Percentiles rank a stretch among this genome's conserved stretches.
Evolutionary conservation across 345 rosid genomes (phyloP).

Genomic region (Lepidium sativum): DNA sequence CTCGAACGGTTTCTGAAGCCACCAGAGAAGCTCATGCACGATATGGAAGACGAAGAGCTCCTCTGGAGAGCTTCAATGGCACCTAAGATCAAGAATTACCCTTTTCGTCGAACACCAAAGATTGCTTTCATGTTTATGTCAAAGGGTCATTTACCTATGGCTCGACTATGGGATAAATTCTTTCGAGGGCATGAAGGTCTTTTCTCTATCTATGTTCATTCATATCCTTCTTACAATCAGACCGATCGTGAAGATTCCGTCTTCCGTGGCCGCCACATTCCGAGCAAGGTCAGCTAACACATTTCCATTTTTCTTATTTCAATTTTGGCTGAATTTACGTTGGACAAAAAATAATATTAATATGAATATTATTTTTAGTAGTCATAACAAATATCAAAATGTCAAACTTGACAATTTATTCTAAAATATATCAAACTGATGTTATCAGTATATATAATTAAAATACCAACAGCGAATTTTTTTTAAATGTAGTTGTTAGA

Average conservation of each 20-base stretch:
- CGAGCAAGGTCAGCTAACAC: conserved; percentile 55
- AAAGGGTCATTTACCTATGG: conserved; percentile 56
- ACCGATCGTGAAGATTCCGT: conserved; percentile 40
- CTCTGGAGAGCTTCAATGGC: conserved; percentile 66
- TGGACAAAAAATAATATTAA: not conserved
- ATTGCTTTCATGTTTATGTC: conserved; percentile 85
- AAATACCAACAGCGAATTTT: too few species aligned
- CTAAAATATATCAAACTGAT: not conserved
- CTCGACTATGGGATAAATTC: conserved; percentile 79
- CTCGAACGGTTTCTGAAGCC: conserved; percentile 35
- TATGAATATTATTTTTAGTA: not conserved
- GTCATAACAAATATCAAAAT: not conserved
- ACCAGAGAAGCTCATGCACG: conserved; percentile 39
- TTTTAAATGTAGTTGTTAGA: too few species aligned
- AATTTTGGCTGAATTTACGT: not conserved
- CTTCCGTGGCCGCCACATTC: conserved; percentile 57
- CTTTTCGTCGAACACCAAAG: conserved; percentile 47
- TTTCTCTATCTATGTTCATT: conserved; percentile 63
- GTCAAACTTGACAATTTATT: not conserved
- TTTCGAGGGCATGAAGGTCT: conserved; percentile 56
- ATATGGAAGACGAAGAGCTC: conserved; percentile 68
- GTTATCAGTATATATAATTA: too few species aligned
- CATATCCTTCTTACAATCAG: conserved; percentile 43
- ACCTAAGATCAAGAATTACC: conserved; percentile 30
- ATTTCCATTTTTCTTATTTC: not conserved